Base-by-base conservation (phyloP, 305 asterid genomes). In the Rubia balearica region DNA sequence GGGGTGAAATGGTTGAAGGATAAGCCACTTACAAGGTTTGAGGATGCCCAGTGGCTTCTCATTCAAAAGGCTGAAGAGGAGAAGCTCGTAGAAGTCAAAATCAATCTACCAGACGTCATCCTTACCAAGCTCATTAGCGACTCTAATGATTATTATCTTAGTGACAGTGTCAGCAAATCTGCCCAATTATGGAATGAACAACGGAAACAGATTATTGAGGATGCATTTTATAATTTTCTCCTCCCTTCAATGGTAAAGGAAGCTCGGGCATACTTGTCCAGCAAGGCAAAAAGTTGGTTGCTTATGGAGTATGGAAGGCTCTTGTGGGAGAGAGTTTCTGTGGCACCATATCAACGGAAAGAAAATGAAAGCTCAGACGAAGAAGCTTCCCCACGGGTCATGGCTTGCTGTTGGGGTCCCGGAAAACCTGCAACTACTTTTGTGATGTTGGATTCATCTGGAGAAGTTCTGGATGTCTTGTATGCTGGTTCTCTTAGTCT, bases 401-500 rank as follows among this genome's bases (percentile, higher is more conserved):
- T 95, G 96, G 99, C 98, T 74, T 91, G 99, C 87, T 95, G 99
- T 79, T 91, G 99, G 99, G 99, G 99, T 49, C 97, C 96, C 51
- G 98, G 99, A 70, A 91, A 89, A 79, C 99, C 98, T 41, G 89
- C 96, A 46, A 94, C 98, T 22, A 95, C 98, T 68, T 91, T 95
- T 77, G 98, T 85, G 70, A 95, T 95, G 98, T 72, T 95, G 88
- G 98, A 95, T 86, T 87, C 99, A 64, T 84, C 97, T 70, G 99
- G 98, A 74, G 99, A 91, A 82, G 95, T 95, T 74, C 69, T 88
- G 75, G 99, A 91, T 83, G 88, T 95, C 56, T 77, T 95, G 74
- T 86, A 86, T 77, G 96, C 98, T 61, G 94, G 94, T 70, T 88
- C 90, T 65, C 85, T 94, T 68, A 91, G 81, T 76, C 89, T 90